Base-by-base conservation (phyloP, 257 asterid genomes). In the Petunia secreta region DNA sequence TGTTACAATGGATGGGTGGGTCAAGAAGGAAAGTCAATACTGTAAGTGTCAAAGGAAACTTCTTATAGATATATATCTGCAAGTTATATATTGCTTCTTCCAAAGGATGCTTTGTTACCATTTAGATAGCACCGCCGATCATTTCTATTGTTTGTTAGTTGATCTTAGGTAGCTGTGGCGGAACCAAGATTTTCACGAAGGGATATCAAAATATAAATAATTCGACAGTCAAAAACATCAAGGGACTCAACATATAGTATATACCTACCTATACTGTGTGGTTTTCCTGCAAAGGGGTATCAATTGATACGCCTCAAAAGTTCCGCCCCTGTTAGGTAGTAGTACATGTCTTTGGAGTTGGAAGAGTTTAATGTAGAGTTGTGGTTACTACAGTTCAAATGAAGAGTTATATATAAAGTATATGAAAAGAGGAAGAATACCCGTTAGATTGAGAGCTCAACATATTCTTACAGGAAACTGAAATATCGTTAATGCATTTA, bases 1-100 rank as follows among this genome's bases (percentile, higher is more conserved):
- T 94, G 98, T 86, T 94, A 83, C 98, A 94, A 85, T 94, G 98
- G 98, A 91, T 91, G 98, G 98, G 98, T 80, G 98, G 98, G 86
- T 89, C 98, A 41, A 88, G 98, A 86, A 87, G 97, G 86, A 92
- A 92, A 87, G 92, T 92, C 46, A 80, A 90, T 40, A 80, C 95
- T 34, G 97, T 94, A 87, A 91, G 97, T 88, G 69, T 66, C 54
- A 63, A 41, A 68, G 1, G 62, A 52, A 16, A 41, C 79, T 75
- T 63, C 48, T 76, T 74, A 48, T 68, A 77, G 68, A 66, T 66
- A 69, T 15, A 10, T 40, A 66, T 58, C 57, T 38, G 48, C 73
- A 78, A 36, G 63, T 38, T 54, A 69, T 69, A 69, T 39, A 69
- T 74, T 41, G 8, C 58, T 58, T 50, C 66, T 71, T 54, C 16